phyloP scores from a whole-genome alignment of 192 early-diverging fungal genomes.

The Backusella circina region DNA sequence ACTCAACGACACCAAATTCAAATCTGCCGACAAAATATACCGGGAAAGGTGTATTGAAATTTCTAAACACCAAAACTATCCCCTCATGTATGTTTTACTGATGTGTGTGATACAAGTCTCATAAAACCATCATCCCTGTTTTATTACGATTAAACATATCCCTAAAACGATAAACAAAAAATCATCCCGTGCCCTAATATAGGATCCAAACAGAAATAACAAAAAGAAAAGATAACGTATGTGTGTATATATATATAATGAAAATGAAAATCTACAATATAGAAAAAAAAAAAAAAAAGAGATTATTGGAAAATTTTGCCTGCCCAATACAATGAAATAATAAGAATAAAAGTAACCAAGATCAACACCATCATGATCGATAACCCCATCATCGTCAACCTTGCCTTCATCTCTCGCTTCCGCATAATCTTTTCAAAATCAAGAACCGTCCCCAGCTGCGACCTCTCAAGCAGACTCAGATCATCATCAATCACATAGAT shows the following conservation, averaged over 20 bases:
- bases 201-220: no score
- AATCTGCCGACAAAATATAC: no score
- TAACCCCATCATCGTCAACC: not conserved
- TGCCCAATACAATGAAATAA: not conserved
- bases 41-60: no score
- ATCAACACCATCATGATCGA: not conserved
- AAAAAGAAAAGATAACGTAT: no score
- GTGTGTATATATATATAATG: not conserved
- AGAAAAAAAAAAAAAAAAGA: not conserved
- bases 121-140: no score
- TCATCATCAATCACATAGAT: slow-evolving; percentile 2
- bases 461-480: not conserved
- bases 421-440: not conserved
- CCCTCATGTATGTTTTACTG: no score
- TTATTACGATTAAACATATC: no score
- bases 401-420: not conserved
- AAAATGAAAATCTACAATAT: not conserved
- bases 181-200: no score
- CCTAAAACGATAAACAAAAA: no score
- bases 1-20: no score
- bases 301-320: not conserved
- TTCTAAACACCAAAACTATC: no score
- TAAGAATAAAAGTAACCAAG: not conserved
- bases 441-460: not conserved
- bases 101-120: no score